Percentiles rank a stretch among this genome's conserved stretches.
Conservation (phyloP, 176 grass and related monocot genomes). For the Eragrostis nindensis region DNA sequence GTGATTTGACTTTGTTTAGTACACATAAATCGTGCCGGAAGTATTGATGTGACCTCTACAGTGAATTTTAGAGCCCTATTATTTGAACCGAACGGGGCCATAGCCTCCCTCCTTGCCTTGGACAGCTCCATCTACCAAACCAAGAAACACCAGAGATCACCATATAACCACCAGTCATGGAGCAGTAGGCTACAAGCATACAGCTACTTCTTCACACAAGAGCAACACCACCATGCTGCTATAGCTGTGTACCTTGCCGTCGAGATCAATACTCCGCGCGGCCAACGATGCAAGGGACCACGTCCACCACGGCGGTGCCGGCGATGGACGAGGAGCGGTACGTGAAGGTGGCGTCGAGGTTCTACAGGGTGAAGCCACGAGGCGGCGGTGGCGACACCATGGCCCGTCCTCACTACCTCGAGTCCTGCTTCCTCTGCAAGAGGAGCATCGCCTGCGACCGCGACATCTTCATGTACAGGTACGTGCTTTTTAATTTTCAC, state of each 20-base stretch:
- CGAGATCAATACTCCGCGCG: background rate
- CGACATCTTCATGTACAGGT: conserved; percentile 93
- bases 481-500: background rate
- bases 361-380: conserved; percentile 30
- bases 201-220: background rate
- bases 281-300: background rate
- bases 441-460: conserved; percentile 41
- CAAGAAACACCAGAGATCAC: background rate
- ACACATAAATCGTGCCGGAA: too few relatives aligned
- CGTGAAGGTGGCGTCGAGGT: conserved; percentile 46
- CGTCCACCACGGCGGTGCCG: background rate
- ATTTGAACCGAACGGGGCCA: too few relatives aligned
- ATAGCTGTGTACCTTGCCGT: background rate
- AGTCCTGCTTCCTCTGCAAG: conserved; percentile 84
- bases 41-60: too few relatives aligned
- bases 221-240: background rate
- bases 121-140: conserved; percentile 6
- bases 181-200: background rate
- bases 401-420: conserved; percentile 53
- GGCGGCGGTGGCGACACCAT: background rate
- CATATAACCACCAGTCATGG: background rate
- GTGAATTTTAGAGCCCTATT: too few relatives aligned
- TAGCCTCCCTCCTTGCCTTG: background rate
- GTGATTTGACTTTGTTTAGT: too few relatives aligned
- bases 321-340: conserved; percentile 33